Evolutionary conservation across 805 yeast species (phyloP), one percentile per base, ranked within the genome.

Genomic region (Saccharomycopsis sp.): DNA sequence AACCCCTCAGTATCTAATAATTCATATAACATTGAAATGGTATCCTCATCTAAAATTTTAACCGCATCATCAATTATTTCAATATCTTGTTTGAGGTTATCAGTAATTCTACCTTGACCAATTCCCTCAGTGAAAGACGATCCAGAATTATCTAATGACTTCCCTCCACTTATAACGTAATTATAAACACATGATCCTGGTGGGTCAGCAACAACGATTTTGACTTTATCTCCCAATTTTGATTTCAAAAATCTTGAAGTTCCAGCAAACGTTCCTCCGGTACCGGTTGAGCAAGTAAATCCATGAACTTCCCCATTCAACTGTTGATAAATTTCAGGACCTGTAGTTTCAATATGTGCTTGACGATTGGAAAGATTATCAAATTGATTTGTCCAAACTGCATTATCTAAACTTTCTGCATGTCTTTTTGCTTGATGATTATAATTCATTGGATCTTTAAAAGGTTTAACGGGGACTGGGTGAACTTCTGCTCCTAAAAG

Each of bases 191-290:
- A 83, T 3, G 92, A 79, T 43, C 96, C 96, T 12, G 96, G 96
- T 18, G 96, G 96, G 59, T 88, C 96, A 1, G 96, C 95, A 44
- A 85, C 72, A 39, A 69, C 76, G 32, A 79, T 65, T 58, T 76
- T 72, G 35, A 76, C 75, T 14, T 62, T 56, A 15, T 84, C 82
- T 48, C 70, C 64, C 26, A 84, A 73, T 33, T 76, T 72, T 3
- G 71, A 72, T 61, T 87, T 83, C 51, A 88, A 67, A 58, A 74
- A 87, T 42, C 88, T 69, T 3, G 95, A 76, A 30, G 74, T 69
- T 36, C 96, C 96, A 2, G 95, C 85, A 59, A 83, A 76, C 2
- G 95, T 83, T 23, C 96, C 96, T 31, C 95, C 96, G 1, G 95
- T 85, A 31, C 96, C 96, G 8, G 94, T 81, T 12, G 94, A 76